Evolutionary conservation across 1,284 basidiomycete genomes (phyloP), one percentile per base, ranked within the genome.

Genomic region (Mycocalia duriaeana): DNA sequence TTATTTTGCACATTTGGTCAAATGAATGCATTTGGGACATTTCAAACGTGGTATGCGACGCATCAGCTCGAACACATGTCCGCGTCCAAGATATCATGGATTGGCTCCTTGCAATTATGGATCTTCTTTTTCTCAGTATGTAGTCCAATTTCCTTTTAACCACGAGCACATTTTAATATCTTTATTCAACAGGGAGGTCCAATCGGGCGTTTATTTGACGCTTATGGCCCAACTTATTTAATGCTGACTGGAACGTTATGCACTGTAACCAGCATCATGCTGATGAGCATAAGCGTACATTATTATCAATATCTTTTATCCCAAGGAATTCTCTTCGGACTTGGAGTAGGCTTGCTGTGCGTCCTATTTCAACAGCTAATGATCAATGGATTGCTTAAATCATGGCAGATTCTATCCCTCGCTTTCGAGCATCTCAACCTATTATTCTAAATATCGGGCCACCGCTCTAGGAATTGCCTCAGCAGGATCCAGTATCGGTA

Each of bases 241-340:
- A 69, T 81, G 61, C 49, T 63, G 19, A 47, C 62, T 23, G 79
- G 79, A 31, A 69, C 73, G 0, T 14, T 72, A 18, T 53, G 73
- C 26, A 68, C 68, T 46, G 57, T 70, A 9, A 51, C 71, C 22
- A 72, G 78, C 48, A 68, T 78, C 18, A 64, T 79, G 53, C 59
- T 76, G 57, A 81, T 77, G 7, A 80, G 78, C 54, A 49, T 85
- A 23, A 75, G 70, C n/a, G 71, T 65, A 2, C 60, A 70, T 48
- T 81, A 77, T 56, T 81, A 77, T 57, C 75, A 85, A 45, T 81
- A 76, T 54, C 60, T 85, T 25, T 65, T 85, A 14, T 67, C 72
- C 0, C 82, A 85, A 55, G 82, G 82, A 4, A 42, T 85, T 4
- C 53, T 81, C 3, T 76, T 81, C 50, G 81, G 81, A 24, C 54